Base-by-base conservation (phyloP, 805 yeast genomes). In the Ogataea haglerorum region DNA sequence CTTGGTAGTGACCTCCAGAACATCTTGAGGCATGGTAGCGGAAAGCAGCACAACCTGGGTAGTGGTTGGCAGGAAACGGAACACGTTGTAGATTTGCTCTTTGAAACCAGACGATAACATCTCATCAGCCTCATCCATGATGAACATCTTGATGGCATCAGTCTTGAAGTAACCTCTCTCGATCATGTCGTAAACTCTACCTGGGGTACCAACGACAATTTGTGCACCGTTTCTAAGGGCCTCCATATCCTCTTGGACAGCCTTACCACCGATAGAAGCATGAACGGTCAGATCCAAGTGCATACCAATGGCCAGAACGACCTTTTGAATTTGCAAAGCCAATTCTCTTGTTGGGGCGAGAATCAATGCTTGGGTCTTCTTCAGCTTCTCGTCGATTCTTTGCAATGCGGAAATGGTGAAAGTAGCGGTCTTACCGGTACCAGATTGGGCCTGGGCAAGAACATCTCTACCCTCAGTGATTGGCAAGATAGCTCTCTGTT, bases 401-500 rank as follows among this genome's bases (percentile, higher is more conserved):
- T 93, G 95, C 51, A 93, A 71, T 74, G 89, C 85, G 18, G 96
- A 91, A 52, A 93, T 91, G 49, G 97, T 77, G 74, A 93, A 93
- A 34, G 99, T 93, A 51, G 98, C 99, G 21, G 99, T 93, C 72
- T 93, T 93, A 69, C 99, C 99, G 36, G 99, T 93, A 69, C 99
- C 99, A 26, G 96, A 88, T 70, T 93, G 99, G 45, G 99, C 98
- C 72, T 93, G 99, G 46, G 99, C 99, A 49, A 93, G 80, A 40
- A 90, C 95, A 67, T 93, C 99, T 67, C 89, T 82, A 42, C 96
- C 96, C 60, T 81, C 82, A 57, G 89, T 84, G 66, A 93, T 90
- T 65, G 95, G 99, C 69, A 85, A 72, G 56, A 93, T 93, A 49
- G 98, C 99, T 67, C 99, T 81, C 62, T 89, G 90, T 73, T 93